These are phyloP conservation scores for Naganishia sp. DNA, from an alignment of 1,284 basidiomycete genomes.

Conservation along the genomic window DNA sequence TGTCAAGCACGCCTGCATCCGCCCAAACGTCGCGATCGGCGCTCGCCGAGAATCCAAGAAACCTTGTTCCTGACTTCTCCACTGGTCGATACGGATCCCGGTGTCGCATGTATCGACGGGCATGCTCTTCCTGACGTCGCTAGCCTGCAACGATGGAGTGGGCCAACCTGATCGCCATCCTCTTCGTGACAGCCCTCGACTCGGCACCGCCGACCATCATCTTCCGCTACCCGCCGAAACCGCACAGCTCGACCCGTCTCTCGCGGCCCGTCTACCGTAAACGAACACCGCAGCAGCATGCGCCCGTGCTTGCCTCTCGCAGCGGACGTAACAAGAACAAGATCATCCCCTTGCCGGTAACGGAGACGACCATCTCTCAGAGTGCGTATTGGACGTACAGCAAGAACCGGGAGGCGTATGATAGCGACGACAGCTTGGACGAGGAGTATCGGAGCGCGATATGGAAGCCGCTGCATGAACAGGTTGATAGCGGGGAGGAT, in stretches of 20 bases:
- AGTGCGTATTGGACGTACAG: conserved; percentile 26
- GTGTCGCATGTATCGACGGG: neutral
- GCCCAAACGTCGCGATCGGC: neutral
- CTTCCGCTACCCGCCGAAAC: conserved; percentile 50
- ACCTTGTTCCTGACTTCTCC: neutral
- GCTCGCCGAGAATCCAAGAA: conserved; percentile 3
- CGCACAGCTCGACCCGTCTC: conserved; percentile 46
- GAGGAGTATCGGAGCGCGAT: conserved; percentile 29
- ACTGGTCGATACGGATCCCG: neutral
- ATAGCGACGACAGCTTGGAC: conserved; percentile 32
- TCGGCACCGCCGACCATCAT: conserved; percentile 44
- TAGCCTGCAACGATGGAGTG: conserved; percentile 31
- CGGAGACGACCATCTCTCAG: conserved; percentile 26
- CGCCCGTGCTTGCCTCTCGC: neutral
- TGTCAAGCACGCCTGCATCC: neutral
- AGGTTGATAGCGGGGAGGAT: conserved; percentile 17
- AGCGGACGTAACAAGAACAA: conserved; percentile 11
- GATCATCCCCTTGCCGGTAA: conserved; percentile 9
- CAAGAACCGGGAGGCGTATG: conserved; percentile 30
- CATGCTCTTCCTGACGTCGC: neutral
- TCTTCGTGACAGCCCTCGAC: conserved; percentile 46
- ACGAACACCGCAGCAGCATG: conserved; percentile 11
- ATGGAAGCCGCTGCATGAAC: conserved; percentile 33
- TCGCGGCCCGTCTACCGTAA: conserved; percentile 33
- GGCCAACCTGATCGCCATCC: conserved; percentile 51